Evolutionary conservation across 1,284 basidiomycete genomes (phyloP).

Genomic region (Trametes versicolor): DNA sequence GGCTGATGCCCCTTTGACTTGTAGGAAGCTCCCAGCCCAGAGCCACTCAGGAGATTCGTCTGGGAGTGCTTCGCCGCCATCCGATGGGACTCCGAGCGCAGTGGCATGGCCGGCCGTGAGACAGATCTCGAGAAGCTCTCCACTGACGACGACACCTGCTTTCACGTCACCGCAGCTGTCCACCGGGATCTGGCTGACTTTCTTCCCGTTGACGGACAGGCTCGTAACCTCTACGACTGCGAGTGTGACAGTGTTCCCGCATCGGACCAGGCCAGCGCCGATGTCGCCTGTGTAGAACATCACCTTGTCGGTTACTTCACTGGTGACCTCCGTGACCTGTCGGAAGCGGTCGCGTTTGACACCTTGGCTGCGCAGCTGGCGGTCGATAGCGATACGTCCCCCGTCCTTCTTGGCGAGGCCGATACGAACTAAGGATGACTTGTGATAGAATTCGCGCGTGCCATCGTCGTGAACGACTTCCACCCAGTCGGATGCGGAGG

Average conservation of each 20-base stretch:
- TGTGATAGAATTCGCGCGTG: neutral
- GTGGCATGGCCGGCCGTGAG: too few relatives aligned
- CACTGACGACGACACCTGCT: too few relatives aligned
- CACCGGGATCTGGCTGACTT: too few relatives aligned
- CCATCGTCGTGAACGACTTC: neutral
- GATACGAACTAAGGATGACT: neutral
- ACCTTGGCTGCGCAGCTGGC: neutral
- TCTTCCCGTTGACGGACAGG: too few relatives aligned
- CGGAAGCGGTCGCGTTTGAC: neutral
- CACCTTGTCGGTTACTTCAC: neutral
- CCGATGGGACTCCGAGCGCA: too few relatives aligned
- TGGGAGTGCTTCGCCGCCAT: too few relatives aligned
- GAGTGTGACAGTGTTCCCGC: neutral
- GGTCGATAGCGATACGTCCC: neutral
- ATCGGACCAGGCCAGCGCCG: neutral
- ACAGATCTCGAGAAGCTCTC: too few relatives aligned
- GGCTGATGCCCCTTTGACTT: too few relatives aligned
- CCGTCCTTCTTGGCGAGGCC: neutral
- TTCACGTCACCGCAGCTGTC: too few relatives aligned
- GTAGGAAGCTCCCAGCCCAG: too few relatives aligned
- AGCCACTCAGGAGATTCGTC: too few relatives aligned
- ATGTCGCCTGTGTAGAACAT: neutral
- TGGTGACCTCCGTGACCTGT: neutral
- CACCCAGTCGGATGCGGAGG: neutral
- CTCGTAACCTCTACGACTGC: neutral